Conservation (phyloP, 2,329 filamentous ascomycete genomes). For the Paraphaeosphaeria sporulosa region DNA sequence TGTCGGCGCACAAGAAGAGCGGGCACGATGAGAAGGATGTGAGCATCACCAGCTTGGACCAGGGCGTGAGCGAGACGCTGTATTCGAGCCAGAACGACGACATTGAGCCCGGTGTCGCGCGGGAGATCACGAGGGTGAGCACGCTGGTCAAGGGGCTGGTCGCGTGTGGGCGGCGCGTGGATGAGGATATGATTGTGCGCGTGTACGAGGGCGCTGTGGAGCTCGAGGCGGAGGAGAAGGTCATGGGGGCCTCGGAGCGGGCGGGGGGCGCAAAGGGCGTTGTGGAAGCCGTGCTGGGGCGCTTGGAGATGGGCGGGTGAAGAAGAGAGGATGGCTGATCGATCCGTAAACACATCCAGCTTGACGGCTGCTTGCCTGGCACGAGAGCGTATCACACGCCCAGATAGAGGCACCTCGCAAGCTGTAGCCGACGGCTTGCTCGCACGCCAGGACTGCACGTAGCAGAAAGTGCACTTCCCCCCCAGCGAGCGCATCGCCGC, state of each 20-base stretch:
- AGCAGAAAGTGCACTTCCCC: not conserved
- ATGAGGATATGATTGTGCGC: slow-evolving; percentile 85
- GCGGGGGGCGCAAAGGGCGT: slow-evolving; percentile 42
- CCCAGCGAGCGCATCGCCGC: not conserved
- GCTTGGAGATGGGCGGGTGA: slow-evolving; percentile 38
- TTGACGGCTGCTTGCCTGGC: not conserved
- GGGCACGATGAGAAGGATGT: slow-evolving; percentile 60
- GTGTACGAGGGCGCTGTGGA: slow-evolving; percentile 86
- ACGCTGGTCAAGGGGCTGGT: slow-evolving; percentile 85
- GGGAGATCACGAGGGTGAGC: slow-evolving; percentile 85
- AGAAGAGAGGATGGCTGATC: not conserved
- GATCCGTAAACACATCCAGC: not conserved
- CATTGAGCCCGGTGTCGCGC: slow-evolving; percentile 77
- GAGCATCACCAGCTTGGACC: slow-evolving; percentile 84
- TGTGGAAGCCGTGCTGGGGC: slow-evolving; percentile 39
- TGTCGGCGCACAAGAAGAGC: slow-evolving; percentile 80
- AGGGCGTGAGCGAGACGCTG: slow-evolving; percentile 81
- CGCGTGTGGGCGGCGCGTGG: slow-evolving; percentile 81
- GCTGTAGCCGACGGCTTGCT: not conserved
- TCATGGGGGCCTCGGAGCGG: slow-evolving; percentile 57
- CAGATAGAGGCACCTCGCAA: not conserved
- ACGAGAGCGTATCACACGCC: not conserved
- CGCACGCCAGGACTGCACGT: not conserved
- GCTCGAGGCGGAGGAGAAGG: slow-evolving; percentile 68
- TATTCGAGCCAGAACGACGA: slow-evolving; percentile 96